Base-by-base conservation (phyloP, 441 rosid genomes). In the California macrophylla region DNA sequence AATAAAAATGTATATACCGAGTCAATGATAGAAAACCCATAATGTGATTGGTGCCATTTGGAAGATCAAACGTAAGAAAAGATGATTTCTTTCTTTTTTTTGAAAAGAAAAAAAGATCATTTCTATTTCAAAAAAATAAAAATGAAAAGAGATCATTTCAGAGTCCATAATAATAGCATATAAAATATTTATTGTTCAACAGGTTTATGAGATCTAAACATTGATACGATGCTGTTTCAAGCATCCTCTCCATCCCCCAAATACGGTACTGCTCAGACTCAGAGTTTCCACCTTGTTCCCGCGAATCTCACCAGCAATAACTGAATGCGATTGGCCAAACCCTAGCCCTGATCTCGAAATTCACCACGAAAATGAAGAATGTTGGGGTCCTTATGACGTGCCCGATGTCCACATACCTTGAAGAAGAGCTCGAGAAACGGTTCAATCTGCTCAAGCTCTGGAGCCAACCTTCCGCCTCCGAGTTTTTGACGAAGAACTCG, bases 391-490 rank as follows among this genome's bases (percentile, higher is more conserved):
- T 72, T 7, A 72, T 72, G 74, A 72, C 70, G 42, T 72, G 74
- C 74, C 74, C 74, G 40, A 66, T 72, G 74, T 54, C 54, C 36
- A 60, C 64, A 36, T 72, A 72, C 66, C 74, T 72, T 5, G 74
- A 72, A 61, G 47, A 54, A 15, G 34, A 66, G 40, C 74, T 72
- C 69, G 65, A 54, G 32, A 66, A 26, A 50, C 74, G 74, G 24
- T 72, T 72, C 73, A 66, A 3, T 0, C 73, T 74, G 40, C 3
- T 61, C 62, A 66, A 67, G 67, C 72, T 69, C 25, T 74, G 73
- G 77, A 45, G 36, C n/a, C 65, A 63, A 64, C 60, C 76, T 26
- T 73, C 77, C 18, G 58, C 0, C n/a, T 24, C 70, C 15, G 69
- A 42, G 13, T 36, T 74, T 65, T 28, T 69, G 26, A 32, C 20